Base-by-base conservation (phyloP, 177 flowering plant species). In the Telopea speciosissima region DNA sequence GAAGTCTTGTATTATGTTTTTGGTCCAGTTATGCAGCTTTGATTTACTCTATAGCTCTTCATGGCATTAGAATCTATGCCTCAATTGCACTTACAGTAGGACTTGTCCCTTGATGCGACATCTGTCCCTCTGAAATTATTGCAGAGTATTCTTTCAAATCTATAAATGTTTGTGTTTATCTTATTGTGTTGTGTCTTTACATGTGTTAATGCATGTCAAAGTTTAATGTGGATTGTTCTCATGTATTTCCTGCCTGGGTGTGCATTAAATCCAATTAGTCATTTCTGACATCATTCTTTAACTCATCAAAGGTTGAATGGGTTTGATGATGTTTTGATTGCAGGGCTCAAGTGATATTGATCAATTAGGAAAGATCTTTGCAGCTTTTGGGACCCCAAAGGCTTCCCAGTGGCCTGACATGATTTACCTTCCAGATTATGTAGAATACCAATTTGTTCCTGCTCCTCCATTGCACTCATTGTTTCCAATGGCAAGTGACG, bases 301-400 rank as follows among this genome's bases (percentile, higher is more conserved):
- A 49, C 54, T 49, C 2, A 13, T 12, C 17, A 49, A 16, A 49
- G 54, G 5, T 49, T 49, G 9, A 12, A 49, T 13, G 54, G 4
- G 54, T 49, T 16, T 49, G 54, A 13, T 49, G 14, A 12, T 49
- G 54, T 49, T 49, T 49, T 49, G 54, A 49, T 49, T 49, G 13
- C 74, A 95, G 99, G 99, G 99, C 45, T 77, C 85, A 44, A 95
- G 89, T 81, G 98, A 95, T 76, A 90, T 95, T 73, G 99, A 95
- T 83, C 99, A 93, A 77, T 70, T 95, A 73, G 97, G 99, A 68
- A 95, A 93, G 80, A 91, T 95, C 40, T 95, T 95, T 86, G 90
- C 89, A 13, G 90, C 92, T 66, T 90, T 95, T 77, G 99, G 99
- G 72, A 95, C 99, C 49, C 97, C 99, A 36, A 93, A 86, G 75